Conservation (phyloP, 352 stramenopile species). For the Globisporangium recalcitrans region DNA sequence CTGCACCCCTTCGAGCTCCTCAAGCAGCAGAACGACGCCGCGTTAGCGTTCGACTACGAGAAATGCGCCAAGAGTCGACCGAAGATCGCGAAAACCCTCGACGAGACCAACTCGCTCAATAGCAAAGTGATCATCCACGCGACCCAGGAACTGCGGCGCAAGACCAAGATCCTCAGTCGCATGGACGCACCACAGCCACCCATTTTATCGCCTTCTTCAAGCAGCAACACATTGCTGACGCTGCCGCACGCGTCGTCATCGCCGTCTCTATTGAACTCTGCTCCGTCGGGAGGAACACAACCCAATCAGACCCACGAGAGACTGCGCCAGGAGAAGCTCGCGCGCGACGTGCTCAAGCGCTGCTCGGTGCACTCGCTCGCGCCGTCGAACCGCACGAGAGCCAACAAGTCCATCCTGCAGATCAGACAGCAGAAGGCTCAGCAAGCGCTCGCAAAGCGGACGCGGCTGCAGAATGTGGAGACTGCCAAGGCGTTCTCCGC, state of each 20-base stretch:
- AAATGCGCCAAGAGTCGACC: constrained; percentile 28
- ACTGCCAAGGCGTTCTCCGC: constrained; percentile 54
- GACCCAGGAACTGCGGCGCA: constrained; percentile 27
- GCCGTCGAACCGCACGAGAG: constrained; percentile 27
- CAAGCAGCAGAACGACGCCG: constrained; percentile 31
- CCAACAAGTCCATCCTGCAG: constrained; percentile 23
- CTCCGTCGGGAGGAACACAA: neutral
- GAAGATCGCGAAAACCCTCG: constrained; percentile 11
- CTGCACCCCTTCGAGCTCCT: constrained; percentile 49
- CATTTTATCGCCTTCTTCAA: neutral
- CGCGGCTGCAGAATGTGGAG: constrained; percentile 35
- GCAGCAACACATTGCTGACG: neutral
- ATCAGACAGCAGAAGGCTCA: constrained; percentile 30
- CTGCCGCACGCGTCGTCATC: constrained; percentile 1
- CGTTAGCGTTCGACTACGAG: constrained; percentile 44
- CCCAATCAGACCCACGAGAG: constrained; percentile 19
- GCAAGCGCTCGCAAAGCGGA: constrained; percentile 24
- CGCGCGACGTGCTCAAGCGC: constrained; percentile 24
- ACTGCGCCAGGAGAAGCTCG: constrained; percentile 33
- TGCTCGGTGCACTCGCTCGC: constrained; percentile 26
- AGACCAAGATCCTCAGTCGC: constrained; percentile 28
- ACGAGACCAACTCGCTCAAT: constrained; percentile 22
- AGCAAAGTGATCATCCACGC: constrained; percentile 30
- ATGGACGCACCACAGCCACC: neutral
- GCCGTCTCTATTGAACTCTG: neutral